Percentiles rank a stretch among this genome's conserved stretches.
Evolutionary conservation across 192 early-diverging fungal species (phyloP).

Genomic region (Coemansia sp.): DNA sequence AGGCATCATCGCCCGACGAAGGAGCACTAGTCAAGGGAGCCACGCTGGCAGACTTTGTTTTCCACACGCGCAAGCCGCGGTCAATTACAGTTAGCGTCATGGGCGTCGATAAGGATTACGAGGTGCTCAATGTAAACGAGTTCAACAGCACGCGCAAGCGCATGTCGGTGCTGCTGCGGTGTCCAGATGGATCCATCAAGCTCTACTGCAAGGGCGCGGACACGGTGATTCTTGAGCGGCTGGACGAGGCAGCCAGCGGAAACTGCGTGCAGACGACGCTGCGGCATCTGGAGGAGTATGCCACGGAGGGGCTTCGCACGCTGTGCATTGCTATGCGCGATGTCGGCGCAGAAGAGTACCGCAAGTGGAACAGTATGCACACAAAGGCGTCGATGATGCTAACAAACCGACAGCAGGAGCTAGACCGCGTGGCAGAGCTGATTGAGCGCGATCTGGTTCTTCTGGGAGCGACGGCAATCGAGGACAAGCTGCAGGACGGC

Average conservation of each 20-base stretch:
- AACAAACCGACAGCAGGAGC: constrained; percentile 79
- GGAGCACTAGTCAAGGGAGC: constrained; percentile 88
- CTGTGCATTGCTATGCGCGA: constrained; percentile 95
- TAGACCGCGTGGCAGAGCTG: constrained; percentile 91
- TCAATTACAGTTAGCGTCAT: constrained; percentile 40
- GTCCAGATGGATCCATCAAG: constrained; percentile 80
- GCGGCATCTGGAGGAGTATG: constrained; percentile 90
- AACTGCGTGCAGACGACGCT: constrained; percentile 59
- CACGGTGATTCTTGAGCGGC: constrained; percentile 91
- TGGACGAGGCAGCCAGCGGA: constrained; percentile 68
- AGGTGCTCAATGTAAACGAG: constrained; percentile 95
- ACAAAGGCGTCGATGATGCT: constrained; percentile 88
- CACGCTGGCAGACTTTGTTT: constrained; percentile 61
- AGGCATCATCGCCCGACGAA: constrained; percentile 97
- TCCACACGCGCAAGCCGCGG: constrained; percentile 60
- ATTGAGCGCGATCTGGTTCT: constrained; percentile 93
- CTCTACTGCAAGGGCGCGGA: constrained; percentile 98
- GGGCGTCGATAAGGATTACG: constrained; percentile 69
- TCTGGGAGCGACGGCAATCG: constrained; percentile 96
- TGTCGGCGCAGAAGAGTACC: constrained; percentile 85
- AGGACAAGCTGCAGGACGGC: constrained; percentile 97
- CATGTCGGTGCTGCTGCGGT: constrained; percentile 91
- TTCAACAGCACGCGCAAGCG: constrained; percentile 99
- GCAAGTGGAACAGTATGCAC: constrained; percentile 77
- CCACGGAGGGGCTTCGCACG: constrained; percentile 93